Base-by-base conservation (phyloP, 2,329 filamentous ascomycete species). In the Aplosporella prunicola region DNA sequence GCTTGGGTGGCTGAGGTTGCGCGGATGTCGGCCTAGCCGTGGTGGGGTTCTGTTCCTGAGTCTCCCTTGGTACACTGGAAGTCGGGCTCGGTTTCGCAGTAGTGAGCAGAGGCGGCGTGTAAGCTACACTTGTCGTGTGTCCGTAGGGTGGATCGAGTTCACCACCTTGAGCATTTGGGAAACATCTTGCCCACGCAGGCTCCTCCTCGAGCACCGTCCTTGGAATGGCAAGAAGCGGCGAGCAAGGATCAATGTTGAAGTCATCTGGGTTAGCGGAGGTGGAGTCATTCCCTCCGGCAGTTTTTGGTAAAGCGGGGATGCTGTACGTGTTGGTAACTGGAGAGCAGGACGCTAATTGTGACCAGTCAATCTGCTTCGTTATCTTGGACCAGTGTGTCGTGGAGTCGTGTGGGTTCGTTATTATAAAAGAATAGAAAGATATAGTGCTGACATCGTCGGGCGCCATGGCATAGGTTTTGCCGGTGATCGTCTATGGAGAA, bases 361-460 rank as follows among this genome's bases (percentile, higher is more conserved):
- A 5, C 16, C 18, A 34, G 7, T 13, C 24, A 18, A 33, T 14
- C 1, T 29, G 6, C 4, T 8, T 6, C 2, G 30, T 29, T 0
- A 20, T 11, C 1, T 23, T 28, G 5, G 17, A 13, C 30, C 30
- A 39, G 10, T 16, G 6, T 7, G 28, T n/a, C 5, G 30, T 34
- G 8, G n/a, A 28, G 8, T 20, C 17, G 8, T 7, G 17, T 5
- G 35, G 10, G 15, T 16, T 24, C 5, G 11, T 11, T 3, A 18
- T 26, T 15, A 16, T 20, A 5, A 13, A 33, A 2, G 6, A n/a
- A 9, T 2, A 8, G 25, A 24, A 39, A 1, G 37, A 24, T n/a
- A 33, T 29, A 23, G 37, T 39, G 30, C 24, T 39, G 14, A 39
- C 13, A 2, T 39, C 37, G 7, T 9, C 7, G 1, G 37, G 37